Base-by-base conservation (phyloP, 177 flowering plant genomes). In the Vitis hybrid region DNA sequence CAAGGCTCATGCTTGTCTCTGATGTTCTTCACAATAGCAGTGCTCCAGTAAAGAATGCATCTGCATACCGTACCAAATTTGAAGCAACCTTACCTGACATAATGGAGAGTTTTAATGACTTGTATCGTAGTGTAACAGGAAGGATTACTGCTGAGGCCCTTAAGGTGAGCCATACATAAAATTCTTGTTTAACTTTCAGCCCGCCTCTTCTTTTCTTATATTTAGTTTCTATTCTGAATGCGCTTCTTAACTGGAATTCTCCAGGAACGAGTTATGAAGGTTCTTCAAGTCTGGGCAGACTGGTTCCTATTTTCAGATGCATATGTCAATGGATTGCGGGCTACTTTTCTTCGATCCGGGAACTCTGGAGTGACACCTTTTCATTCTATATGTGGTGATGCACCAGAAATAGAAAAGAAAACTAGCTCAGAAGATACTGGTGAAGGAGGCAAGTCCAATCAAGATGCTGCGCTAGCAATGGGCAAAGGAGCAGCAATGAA, bases 241-340 rank as follows among this genome's bases (percentile, higher is more conserved):
- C 26, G 18, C 4, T 67, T 9, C 69, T 70, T n/a, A 8, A 57
- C 26, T 65, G 56, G 26, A 17, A 48, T 63, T 57, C 19, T 74
- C 32, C 83, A 96, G 99, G 99, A 96, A 80, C 87, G 98, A 11
- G 97, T 96, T 64, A 67, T 93, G 74, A 96, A 96, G 82, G 98
- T 96, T 68, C 90, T 96, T 71, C 98, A 93, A 87, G 99, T 94
- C 40, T 96, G 99, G 99, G 81, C 98, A 71, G 99, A 96, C 69
- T 96, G 99, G 99, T 96, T 96, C 84, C 89, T 96, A 32, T 96
- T 96, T 79, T 96, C 99, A 40, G 99, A 96, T 84, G 97, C 97
- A 63, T 96, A 93, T 85, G 93, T 96, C 21, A 92, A 93, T 82
- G 99, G 99, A 55, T 77, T 96, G 55, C 89, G 97, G 58, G 94